Percentiles rank a stretch among this genome's conserved stretches.
phyloP scores from a whole-genome alignment of 2,329 filamentous ascomycete species.

The Lasiodiplodia citricola region DNA sequence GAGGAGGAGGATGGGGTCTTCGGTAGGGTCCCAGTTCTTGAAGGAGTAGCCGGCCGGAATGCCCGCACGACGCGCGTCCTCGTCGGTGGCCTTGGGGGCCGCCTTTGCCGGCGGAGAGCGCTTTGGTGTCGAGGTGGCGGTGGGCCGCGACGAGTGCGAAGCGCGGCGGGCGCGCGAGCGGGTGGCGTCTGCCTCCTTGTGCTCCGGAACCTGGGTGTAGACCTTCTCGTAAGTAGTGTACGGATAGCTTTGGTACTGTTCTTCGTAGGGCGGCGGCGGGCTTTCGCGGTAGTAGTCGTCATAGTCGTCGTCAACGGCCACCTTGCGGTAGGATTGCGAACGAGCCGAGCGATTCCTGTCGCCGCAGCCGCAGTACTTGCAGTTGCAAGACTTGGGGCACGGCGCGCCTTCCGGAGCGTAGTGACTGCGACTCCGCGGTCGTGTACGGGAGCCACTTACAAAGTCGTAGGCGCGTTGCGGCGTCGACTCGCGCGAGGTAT shows the following conservation, averaged over 20 bases:
- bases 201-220: slow-evolving; percentile 56
- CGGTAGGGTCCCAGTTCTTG: slow-evolving; percentile 97
- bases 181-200: slow-evolving; percentile 48
- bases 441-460: slow-evolving; percentile 67
- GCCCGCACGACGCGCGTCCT: slow-evolving; percentile 65
- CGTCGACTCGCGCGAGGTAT: slow-evolving; percentile 44
- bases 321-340: slow-evolving; percentile 61
- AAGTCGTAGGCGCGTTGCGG: slow-evolving; percentile 63
- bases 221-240: slow-evolving; percentile 61
- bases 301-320: slow-evolving; percentile 61
- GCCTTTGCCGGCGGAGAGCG: slow-evolving; percentile 42
- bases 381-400: slow-evolving; percentile 40
- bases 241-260: slow-evolving; percentile 55
- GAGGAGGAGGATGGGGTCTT: slow-evolving; percentile 90
- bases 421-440: slow-evolving; percentile 46
- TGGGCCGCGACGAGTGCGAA: slow-evolving; percentile 56
- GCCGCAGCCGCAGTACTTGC: slow-evolving; percentile 43
- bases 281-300: slow-evolving; percentile 50
- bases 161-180: slow-evolving; percentile 59
- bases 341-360: slow-evolving; percentile 58
- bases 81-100: slow-evolving; percentile 59
- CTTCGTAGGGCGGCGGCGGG: slow-evolving; percentile 54
- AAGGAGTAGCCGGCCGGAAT: slow-evolving; percentile 91
- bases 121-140: slow-evolving; percentile 47
- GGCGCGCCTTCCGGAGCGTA: slow-evolving; percentile 45